phyloP scores from a whole-genome alignment of 805 yeast genomes.

The Jamesozyma lodderae region DNA sequence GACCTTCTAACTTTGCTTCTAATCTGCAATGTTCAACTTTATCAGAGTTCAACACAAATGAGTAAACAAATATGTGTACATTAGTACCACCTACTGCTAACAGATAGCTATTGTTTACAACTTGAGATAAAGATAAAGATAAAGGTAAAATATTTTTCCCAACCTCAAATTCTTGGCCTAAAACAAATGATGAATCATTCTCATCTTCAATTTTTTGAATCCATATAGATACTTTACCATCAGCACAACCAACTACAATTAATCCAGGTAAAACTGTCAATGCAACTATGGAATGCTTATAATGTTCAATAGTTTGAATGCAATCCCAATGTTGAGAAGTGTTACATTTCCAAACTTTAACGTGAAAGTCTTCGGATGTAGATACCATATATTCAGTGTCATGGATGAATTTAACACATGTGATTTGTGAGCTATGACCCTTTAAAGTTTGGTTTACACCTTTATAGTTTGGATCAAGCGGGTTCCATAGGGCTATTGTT shows the following conservation, averaged over 20 bases:
- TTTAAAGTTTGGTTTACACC: slow-evolving; percentile 53
- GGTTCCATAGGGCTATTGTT: slow-evolving; percentile 62
- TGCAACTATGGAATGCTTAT: slow-evolving; percentile 45
- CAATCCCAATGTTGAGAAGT: slow-evolving; percentile 12
- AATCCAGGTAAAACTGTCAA: slow-evolving; percentile 37
- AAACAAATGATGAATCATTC: slow-evolving; percentile 14
- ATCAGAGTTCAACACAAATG: slow-evolving; percentile 29
- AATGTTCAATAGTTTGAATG: slow-evolving; percentile 32
- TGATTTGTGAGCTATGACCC: slow-evolving; percentile 52
- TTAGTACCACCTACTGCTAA: slow-evolving; percentile 71
- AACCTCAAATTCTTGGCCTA: slow-evolving; percentile 20
- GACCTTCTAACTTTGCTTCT: slow-evolving; percentile 65
- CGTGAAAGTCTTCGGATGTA: slow-evolving; percentile 56
- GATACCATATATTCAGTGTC: slow-evolving; percentile 41
- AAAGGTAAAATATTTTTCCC: slow-evolving; percentile 24
- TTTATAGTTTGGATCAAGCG: slow-evolving; percentile 32
- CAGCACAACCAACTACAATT: slow-evolving; percentile 55
- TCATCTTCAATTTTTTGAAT: slow-evolving; percentile 14
- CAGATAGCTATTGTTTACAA: slow-evolving; percentile 31
- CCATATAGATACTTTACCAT: slow-evolving; percentile 53
- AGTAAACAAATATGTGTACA: slow-evolving; percentile 42
- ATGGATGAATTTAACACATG: slow-evolving; percentile 55
- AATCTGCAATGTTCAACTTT: slow-evolving; percentile 24
- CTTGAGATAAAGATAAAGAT: slow-evolving; percentile 19
- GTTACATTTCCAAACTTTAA: slow-evolving; percentile 49